Conservation (phyloP, 2,329 filamentous ascomycete species). For the Neonectria faginata region DNA sequence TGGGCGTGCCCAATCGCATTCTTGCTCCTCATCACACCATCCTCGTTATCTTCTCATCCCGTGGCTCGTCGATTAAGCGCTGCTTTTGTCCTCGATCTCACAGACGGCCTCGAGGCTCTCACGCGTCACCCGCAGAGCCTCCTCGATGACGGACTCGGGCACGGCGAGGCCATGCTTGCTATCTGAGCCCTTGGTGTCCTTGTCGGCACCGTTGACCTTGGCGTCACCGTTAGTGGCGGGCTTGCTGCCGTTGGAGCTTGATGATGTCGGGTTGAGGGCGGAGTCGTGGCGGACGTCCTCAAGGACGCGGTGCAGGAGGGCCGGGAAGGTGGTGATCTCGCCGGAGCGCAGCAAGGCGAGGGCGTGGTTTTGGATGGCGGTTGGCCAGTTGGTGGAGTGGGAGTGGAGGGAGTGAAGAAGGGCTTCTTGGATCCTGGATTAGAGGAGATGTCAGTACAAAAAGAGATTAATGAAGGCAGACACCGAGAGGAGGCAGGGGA, state of each 20-base stretch:
- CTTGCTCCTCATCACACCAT: background rate
- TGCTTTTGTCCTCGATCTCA: slow-evolving; percentile 51
- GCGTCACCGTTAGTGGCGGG: slow-evolving; percentile 48
- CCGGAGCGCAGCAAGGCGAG: slow-evolving; percentile 70
- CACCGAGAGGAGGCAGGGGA: slow-evolving; percentile 1
- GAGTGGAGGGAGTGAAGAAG: slow-evolving; percentile 72
- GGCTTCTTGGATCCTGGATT: slow-evolving; percentile 69
- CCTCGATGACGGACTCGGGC: slow-evolving; percentile 69
- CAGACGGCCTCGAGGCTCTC: slow-evolving; percentile 67
- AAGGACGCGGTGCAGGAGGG: slow-evolving; percentile 70
- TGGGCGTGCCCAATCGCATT: background rate
- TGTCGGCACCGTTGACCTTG: slow-evolving; percentile 44
- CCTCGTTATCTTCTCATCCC: slow-evolving; percentile 10
- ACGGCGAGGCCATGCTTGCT: slow-evolving; percentile 62
- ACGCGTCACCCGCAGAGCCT: slow-evolving; percentile 69
- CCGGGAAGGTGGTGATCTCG: slow-evolving; percentile 69
- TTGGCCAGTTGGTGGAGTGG: slow-evolving; percentile 72
- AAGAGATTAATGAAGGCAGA: slow-evolving; percentile 4
- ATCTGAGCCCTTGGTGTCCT: slow-evolving; percentile 31
- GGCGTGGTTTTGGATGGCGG: slow-evolving; percentile 69
- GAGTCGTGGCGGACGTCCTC: slow-evolving; percentile 69
- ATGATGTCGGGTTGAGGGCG: slow-evolving; percentile 43
- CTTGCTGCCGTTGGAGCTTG: slow-evolving; percentile 51
- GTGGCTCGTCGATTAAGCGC: slow-evolving; percentile 20
- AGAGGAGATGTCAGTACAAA: slow-evolving; percentile 5